Base-by-base conservation (phyloP, 345 rosid genomes). In the Psidium guajava region DNA sequence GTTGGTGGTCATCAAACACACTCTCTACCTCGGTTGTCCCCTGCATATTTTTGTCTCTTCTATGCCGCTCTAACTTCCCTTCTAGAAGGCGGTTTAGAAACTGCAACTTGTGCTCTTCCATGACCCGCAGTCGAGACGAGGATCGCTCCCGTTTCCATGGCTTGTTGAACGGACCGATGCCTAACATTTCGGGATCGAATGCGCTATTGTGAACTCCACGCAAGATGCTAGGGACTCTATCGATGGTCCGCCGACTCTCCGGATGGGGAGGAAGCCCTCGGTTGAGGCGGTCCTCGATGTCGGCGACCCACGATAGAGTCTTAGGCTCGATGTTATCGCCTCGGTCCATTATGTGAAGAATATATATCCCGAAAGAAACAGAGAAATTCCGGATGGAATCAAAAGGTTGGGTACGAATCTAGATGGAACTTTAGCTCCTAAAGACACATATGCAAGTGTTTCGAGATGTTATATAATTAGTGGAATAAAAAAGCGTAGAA, bases 21-120 rank as follows among this genome's bases (percentile, higher is more conserved):
- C 82, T 27, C 47, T 20, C 16, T 9, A 13, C 75, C 53, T 54
- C 86, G 77, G 40, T 47, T 20, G 12, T 52, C 21, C 32, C 9
- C 55, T 2, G 47, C 3, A 13, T 15, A 14, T 51, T 82, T n/a
- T 58, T 57, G 13, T 11, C 55, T 16, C 61, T 64, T 53, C 40
- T 16, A 18, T 7, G 2, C 85, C 15, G 32, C 32, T 83, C 59
- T 21, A 83, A 83, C 49, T 86, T 75, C 16, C 83, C 57, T 73
- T 83, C 83, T 56, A 86, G 44, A 25, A 83, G 44, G 16, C 85
- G n/a, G 75, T 40, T 22, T 25, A 86, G 77, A 50, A 25, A 83
- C 18, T 80, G 47, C 85, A 44, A 54, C 83, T 86, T 86, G 83
- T 83, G 87, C 54, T 82, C 7, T n/a, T 86, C 87, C 87, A 86